phyloP scores from a whole-genome alignment of 345 rosid species.

The Eucalyptus victrix region DNA sequence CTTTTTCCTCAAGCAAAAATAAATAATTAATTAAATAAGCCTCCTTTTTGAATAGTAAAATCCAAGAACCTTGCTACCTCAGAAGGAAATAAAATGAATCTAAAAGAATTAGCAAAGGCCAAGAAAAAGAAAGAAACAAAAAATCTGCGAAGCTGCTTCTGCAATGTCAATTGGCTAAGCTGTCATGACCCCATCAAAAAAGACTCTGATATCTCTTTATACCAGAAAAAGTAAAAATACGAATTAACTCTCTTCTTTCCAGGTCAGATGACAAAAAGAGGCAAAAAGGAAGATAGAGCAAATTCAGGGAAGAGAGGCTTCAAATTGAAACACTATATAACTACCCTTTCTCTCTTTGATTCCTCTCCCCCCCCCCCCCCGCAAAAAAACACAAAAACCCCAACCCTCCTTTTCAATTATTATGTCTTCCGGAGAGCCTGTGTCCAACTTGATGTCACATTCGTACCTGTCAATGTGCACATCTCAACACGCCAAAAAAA shows the following conservation, averaged over 20 bases:
- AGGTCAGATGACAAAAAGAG: constrained; percentile 21
- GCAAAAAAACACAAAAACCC: neutral
- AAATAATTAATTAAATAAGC: neutral
- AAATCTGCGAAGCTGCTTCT: neutral
- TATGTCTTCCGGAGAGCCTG: constrained; percentile 22
- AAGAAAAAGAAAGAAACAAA: neutral
- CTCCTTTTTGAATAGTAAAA: neutral
- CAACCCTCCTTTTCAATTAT: constrained; percentile 28
- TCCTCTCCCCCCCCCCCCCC: neutral
- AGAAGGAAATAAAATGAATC: neutral
- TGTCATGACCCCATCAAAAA: constrained; percentile 43
- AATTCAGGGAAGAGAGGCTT: constrained; percentile 23
- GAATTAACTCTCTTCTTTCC: constrained; percentile 19
- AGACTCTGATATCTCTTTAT: constrained; percentile 5
- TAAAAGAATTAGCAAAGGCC: neutral
- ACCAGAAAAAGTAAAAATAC: neutral
- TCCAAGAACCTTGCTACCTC: neutral
- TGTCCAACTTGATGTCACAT: constrained; percentile 23
- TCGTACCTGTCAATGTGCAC: constrained; percentile 4
- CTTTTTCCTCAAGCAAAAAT: neutral
- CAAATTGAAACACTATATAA: constrained; percentile 4
- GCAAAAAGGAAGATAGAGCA: constrained; percentile 24
- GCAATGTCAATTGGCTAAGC: constrained; percentile 22
- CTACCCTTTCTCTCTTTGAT: constrained; percentile 8
- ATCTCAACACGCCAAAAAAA: no score